These are phyloP conservation scores for Ilex paraguariensis DNA, from an alignment of 305 asterid species.

Conservation along the genomic window DNA sequence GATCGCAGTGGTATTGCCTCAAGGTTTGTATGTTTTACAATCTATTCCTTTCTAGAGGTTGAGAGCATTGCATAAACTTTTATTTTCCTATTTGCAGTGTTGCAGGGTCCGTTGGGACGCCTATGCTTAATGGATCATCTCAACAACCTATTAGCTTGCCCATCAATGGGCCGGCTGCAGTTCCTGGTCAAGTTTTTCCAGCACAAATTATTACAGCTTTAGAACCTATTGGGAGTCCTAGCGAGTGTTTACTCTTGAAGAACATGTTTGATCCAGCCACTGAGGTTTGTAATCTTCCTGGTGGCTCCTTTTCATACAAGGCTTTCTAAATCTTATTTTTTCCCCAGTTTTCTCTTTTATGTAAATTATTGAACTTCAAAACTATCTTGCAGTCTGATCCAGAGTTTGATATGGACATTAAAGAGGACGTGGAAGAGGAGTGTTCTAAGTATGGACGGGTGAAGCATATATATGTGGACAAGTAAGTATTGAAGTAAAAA, in stretches of 20 bases:
- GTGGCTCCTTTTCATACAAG: not conserved
- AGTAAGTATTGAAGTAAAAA: conserved; percentile 34
- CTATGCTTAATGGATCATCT: conserved; percentile 61
- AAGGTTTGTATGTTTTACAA: conserved; percentile 36
- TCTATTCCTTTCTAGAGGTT: not conserved
- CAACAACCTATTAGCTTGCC: conserved; percentile 64
- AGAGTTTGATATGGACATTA: conserved; percentile 87
- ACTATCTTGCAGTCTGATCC: conserved; percentile 60
- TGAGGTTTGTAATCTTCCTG: conserved; percentile 51
- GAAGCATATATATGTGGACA: conserved; percentile 87
- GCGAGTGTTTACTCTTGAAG: conserved; percentile 88
- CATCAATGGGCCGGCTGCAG: conserved; percentile 45
- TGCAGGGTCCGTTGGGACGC: conserved; percentile 61
- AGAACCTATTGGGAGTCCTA: conserved; percentile 90
- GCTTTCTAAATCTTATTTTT: not conserved
- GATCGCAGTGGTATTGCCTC: conserved; percentile 92
- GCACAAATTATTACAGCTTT: conserved; percentile 46
- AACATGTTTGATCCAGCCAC: conserved; percentile 93
- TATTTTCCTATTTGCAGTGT: conserved; percentile 37
- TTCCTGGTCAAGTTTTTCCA: conserved; percentile 46
- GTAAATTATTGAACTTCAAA: not conserved
- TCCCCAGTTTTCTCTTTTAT: not conserved
- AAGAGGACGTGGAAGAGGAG: conserved; percentile 85
- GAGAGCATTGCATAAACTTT: conserved; percentile 9
- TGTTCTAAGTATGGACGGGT: conserved; percentile 88